phyloP scores from a whole-genome alignment of 208 protist species.

The Giardia duodenalis region DNA sequence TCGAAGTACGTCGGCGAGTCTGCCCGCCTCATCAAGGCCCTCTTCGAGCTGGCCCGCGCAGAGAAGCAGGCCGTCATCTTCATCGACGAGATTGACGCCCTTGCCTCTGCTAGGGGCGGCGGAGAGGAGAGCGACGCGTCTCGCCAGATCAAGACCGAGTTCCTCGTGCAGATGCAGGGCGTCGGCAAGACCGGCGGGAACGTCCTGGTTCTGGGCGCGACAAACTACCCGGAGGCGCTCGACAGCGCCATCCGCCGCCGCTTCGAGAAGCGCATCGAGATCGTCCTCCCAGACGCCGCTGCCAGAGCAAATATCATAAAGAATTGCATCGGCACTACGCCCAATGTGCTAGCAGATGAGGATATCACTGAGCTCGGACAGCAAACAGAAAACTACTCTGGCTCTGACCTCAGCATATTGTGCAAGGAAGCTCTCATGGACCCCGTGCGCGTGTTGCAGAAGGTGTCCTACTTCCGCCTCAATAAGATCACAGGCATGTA shows the following conservation, averaged over 20 bases:
- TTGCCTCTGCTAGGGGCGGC: slow-evolving; percentile 67
- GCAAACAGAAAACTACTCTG: slow-evolving; percentile 52
- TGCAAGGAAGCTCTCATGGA: slow-evolving; percentile 89
- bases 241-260: slow-evolving; percentile 59
- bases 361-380: slow-evolving; percentile 19
- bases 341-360: neutral
- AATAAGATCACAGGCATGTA: neutral
- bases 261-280: slow-evolving; percentile 68
- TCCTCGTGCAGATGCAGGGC: slow-evolving; percentile 84
- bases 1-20: slow-evolving; percentile 82
- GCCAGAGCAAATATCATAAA: slow-evolving; percentile 1
- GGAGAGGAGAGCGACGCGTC: slow-evolving; percentile 69
- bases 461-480: slow-evolving; percentile 71
- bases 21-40: slow-evolving; percentile 75
- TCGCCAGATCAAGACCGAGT: slow-evolving; percentile 89
- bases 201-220: slow-evolving; percentile 60
- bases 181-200: slow-evolving; percentile 44
- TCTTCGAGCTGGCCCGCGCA: slow-evolving; percentile 84
- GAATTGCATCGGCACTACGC: neutral
- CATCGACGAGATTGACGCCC: slow-evolving; percentile 96
- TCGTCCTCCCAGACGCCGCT: slow-evolving; percentile 63
- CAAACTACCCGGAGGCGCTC: slow-evolving; percentile 64
- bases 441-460: slow-evolving; percentile 77
- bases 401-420: slow-evolving; percentile 73
- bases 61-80: slow-evolving; percentile 90